Percentiles rank a stretch among this genome's conserved stretches.
These are phyloP conservation scores for Tolypocladium amazonense DNA, from an alignment of 2,329 filamentous ascomycete genomes.

Conservation along the genomic window DNA sequence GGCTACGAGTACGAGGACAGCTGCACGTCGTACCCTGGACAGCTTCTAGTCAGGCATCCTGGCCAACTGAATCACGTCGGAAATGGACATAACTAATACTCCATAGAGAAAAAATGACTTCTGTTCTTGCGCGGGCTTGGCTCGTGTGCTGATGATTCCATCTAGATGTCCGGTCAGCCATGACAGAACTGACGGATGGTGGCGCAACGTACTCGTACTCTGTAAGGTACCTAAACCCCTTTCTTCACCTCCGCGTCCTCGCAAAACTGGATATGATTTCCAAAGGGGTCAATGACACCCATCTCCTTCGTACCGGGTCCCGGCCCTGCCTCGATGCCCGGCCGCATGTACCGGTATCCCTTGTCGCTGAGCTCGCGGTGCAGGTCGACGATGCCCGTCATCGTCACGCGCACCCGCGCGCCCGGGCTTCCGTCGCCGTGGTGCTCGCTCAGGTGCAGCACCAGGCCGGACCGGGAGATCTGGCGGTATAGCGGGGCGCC, in stretches of 20 bases:
- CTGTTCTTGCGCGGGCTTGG: too few relatives aligned
- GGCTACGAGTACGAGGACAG: too few relatives aligned
- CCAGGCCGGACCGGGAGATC: constrained; percentile 5
- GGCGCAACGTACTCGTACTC: background rate
- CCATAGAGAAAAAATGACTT: too few relatives aligned
- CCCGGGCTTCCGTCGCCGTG: constrained; percentile 10
- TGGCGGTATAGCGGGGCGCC: constrained; percentile 9
- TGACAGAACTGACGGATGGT: background rate
- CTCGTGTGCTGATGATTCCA: background rate
- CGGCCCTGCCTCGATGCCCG: constrained; percentile 6
- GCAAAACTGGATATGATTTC: constrained; percentile 7
- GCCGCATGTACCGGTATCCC: constrained; percentile 8
- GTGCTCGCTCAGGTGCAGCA: constrained; percentile 9
- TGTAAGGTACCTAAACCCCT: background rate
- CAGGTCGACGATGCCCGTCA: constrained; percentile 1
- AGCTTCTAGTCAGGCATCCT: too few relatives aligned
- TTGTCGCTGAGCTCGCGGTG: constrained; percentile 7
- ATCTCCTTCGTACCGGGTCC: constrained; percentile 3
- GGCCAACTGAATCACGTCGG: too few relatives aligned
- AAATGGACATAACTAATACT: too few relatives aligned
- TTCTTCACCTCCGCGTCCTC: background rate
- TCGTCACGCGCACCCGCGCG: constrained; percentile 3
- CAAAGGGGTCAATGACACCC: constrained; percentile 9
- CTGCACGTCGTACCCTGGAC: too few relatives aligned
- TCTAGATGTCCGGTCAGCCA: background rate